Evolutionary conservation across 2,329 filamentous ascomycete species (phyloP), one percentile per base, ranked within the genome.

Genomic region (Dactylonectria estremocensis): DNA sequence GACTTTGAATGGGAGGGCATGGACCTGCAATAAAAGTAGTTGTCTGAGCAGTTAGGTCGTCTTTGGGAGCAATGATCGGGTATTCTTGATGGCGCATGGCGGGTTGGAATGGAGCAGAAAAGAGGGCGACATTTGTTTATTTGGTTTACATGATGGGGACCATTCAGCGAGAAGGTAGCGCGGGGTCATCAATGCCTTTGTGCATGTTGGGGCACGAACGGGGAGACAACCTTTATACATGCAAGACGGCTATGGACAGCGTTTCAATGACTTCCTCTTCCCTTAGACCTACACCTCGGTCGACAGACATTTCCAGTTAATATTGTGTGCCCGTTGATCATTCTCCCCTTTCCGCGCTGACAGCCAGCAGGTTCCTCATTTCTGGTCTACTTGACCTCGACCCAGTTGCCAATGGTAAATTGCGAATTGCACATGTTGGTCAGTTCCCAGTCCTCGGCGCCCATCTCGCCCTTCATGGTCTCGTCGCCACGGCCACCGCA

Each of bases 401-500:
- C 50, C 72, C 72, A 76, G 1, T 45, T 58, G 0, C 88, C 87
- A 67, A 90, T 77, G 0, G 85, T 89, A 70, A 87, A 90, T 77
- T 90, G 88, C 35, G 84, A 86, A 74, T 90, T 90, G 61, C 86
- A 88, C 88, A 90, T 91, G 72, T 90, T 90, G 5, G 86, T 89
- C 78, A 91, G 78, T 77, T 91, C 90, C 89, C 89, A 91, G n/a
- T 84, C 86, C 81, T 91, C 89, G 0, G 88, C 89, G 77, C 0
- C 82, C 85, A 40, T 78, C 69, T 13, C 78, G 74, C 0, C 79
- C 81, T 61, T 81, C 77, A 76, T 89, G 24, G 85, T 83, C 59
- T 78, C 73, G 35, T 84, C 84, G 0, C 1, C 89, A 33, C 82
- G 82, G 3, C 86, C 81, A 16, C 52, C 64, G 22, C 64, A 66